phyloP scores from a whole-genome alignment of 108 stramenopile genomes.

The Conticribra guillardii region DNA sequence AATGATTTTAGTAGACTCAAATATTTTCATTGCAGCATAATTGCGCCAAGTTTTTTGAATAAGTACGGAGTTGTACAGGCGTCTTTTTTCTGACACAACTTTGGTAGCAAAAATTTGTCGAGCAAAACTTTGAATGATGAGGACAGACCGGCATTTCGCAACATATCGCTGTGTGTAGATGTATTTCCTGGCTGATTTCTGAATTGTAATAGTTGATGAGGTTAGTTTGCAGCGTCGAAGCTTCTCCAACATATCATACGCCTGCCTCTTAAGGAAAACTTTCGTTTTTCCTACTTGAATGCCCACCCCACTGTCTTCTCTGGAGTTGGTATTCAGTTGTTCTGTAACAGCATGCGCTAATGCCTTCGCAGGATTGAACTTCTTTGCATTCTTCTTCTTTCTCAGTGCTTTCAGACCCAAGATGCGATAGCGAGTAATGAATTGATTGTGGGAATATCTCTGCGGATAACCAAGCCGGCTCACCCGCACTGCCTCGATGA shows the following conservation, averaged over 20 bases:
- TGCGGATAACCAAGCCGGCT: constrained; percentile 87
- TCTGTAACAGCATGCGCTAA: constrained; percentile 24
- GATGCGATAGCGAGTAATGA: constrained; percentile 64
- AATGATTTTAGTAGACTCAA: constrained; percentile 17
- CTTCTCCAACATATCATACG: constrained; percentile 81
- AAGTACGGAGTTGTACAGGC: constrained; percentile 20
- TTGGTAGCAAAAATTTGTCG: constrained; percentile 11
- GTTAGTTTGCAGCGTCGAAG: constrained; percentile 50
- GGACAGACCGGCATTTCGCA: constrained; percentile 2
- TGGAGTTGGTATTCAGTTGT: constrained; percentile 40
- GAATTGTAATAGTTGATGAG: constrained; percentile 21
- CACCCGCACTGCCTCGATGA: constrained; percentile 88
- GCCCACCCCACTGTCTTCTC: constrained; percentile 46
- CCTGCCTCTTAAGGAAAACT: constrained; percentile 79
- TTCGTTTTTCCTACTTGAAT: constrained; percentile 92
- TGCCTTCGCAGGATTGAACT: constrained; percentile 30
- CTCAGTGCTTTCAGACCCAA: constrained; percentile 33
- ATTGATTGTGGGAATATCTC: constrained; percentile 67
- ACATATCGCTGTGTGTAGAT: constrained; percentile 8
- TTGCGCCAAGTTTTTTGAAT: constrained; percentile 39
- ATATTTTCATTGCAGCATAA: constrained; percentile 4
- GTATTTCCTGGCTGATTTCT: constrained; percentile 24
- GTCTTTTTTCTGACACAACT: constrained; percentile 13
- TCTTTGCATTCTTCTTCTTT: constrained; percentile 12
- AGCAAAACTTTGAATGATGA: constrained; percentile 33